Conservation (phyloP, 768 basidiomycete species). For the Astraeus odoratus region DNA sequence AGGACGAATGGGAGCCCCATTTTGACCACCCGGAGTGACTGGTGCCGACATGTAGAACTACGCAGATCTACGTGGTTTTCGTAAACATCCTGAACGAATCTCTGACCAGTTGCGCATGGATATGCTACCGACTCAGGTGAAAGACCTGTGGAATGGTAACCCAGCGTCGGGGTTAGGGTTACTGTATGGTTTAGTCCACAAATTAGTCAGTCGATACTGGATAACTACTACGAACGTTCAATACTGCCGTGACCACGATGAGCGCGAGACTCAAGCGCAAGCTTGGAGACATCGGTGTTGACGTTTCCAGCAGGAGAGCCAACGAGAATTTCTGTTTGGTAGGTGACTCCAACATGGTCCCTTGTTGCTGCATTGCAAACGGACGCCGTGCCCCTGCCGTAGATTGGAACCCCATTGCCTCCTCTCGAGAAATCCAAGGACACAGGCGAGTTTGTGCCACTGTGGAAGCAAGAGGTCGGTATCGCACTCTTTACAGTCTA, state of each 20-base stretch:
- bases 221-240: too few species aligned
- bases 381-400: background rate
- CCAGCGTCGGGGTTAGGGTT: conserved; percentile 11
- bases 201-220: background rate
- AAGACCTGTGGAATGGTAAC: conserved; percentile 1
- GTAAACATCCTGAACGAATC: too few species aligned
- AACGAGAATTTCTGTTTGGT: conserved; percentile 86
- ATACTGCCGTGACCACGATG: too few species aligned
- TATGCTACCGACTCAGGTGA: background rate
- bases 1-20: too few species aligned
- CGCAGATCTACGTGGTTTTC: too few species aligned
- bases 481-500: conserved; percentile 12
- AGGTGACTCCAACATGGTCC: conserved; percentile 19
- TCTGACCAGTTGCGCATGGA: too few species aligned
- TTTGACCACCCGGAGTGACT: too few species aligned
- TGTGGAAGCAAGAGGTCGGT: conserved; percentile 95
- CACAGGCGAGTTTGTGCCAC: conserved; percentile 87
- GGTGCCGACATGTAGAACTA: too few species aligned
- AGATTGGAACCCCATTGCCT: conserved; percentile 94
- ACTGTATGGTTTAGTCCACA: too few species aligned
- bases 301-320: conserved; percentile 60
- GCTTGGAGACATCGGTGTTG: conserved; percentile 72
- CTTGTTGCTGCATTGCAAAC: background rate
- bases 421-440: conserved; percentile 93
- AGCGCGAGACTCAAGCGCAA: conserved; percentile 71